Evolutionary conservation across 768 basidiomycete species (phyloP), one percentile per base, ranked within the genome.

Genomic region (Boletus patriciae): DNA sequence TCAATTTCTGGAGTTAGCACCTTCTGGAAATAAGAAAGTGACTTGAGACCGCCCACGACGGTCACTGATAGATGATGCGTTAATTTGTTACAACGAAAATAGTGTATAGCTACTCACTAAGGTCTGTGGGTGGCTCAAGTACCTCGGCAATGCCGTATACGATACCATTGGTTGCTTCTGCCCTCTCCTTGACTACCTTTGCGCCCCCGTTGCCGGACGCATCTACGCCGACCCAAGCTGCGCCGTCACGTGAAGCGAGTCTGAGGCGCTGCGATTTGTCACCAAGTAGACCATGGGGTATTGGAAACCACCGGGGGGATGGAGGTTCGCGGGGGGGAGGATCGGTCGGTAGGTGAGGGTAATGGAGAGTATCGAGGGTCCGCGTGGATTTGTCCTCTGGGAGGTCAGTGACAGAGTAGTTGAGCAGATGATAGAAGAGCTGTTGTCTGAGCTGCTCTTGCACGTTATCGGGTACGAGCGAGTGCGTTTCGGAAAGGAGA

Each of bases 401-500:
- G 16, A 78, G 55, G 25, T 70, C 63, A 19, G 79, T 64, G 31
- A 97, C 68, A 7, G 89, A 83, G 70, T 85, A 85, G 72, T 98
- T 97, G 62, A 98, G 78, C 44, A 98, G 74, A 72, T 98, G 97
- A 70, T 98, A 98, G 66, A 98, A 87, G 50, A 99, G 80, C 66
- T 95, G 88, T 66, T 97, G 94, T 51, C 96, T 82, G 44, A 98
- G 82, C 56, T 83, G 77, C 65, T 90, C 86, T 55, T 92, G 83
- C 31, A 94, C 76, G 70, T 98, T 98, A 73, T 95, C 94, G 23
- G 78, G 78, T 37, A 83, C 65, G 45, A 70, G 63, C 19, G 54
- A 18, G 49, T 78, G 66, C 4, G 74, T 62, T 19, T 67, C 64
- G 37, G 58, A 56, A 38, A 67, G 61, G 37, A 71, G 69, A 46